Conservation (phyloP, 345 rosid genomes). For the Eucalyptus microcorys region DNA sequence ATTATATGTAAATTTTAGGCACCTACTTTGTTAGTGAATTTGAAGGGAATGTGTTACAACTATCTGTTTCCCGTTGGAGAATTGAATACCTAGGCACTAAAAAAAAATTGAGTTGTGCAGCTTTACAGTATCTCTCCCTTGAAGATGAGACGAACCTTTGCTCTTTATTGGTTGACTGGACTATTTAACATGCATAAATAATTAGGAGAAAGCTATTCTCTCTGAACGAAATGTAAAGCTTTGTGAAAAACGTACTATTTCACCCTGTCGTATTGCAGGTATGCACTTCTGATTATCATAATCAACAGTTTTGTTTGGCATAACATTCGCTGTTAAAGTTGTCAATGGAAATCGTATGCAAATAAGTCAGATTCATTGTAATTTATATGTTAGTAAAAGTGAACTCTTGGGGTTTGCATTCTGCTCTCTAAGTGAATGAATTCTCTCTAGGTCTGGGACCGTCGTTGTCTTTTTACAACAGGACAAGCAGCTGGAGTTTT, state of each 20-base stretch:
- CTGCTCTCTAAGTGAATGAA: neutral
- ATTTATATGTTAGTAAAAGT: neutral
- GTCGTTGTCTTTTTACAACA: conserved; percentile 36
- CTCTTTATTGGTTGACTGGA: neutral
- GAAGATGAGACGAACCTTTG: neutral
- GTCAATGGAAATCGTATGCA: neutral
- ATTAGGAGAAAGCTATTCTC: neutral
- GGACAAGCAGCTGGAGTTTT: conserved; percentile 49
- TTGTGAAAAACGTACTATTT: neutral
- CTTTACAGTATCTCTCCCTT: neutral
- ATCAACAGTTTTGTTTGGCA: neutral
- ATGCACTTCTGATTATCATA: neutral
- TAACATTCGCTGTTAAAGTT: neutral
- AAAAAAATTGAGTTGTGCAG: neutral
- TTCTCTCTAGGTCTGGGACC: conserved; percentile 47
- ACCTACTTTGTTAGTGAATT: neutral
- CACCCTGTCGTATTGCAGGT: neutral
- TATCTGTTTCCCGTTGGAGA: neutral
- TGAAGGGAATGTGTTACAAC: neutral
- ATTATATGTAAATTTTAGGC: neutral
- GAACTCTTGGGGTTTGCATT: neutral
- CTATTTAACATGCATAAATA: neutral
- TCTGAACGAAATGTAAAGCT: neutral
- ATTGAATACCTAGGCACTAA: neutral
- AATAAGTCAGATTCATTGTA: neutral